Percentiles rank a stretch among this genome's conserved stretches.
These are phyloP conservation scores for Marchantia polymorpha DNA, from an alignment of 225 moss, liverwort and hornwort species.

Conservation along the genomic window DNA sequence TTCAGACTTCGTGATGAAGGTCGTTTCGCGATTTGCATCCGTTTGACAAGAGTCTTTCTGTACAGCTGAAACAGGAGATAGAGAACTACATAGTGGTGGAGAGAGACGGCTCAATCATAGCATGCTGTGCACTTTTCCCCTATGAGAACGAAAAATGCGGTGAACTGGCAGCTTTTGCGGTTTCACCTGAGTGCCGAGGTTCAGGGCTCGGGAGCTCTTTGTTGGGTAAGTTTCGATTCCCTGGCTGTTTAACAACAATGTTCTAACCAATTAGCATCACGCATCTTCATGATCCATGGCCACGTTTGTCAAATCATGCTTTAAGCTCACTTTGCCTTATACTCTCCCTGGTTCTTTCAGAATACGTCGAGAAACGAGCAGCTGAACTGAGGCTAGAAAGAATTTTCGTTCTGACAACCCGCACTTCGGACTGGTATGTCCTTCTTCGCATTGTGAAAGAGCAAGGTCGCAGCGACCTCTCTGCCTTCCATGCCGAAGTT, in stretches of 20 bases:
- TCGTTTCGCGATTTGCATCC: not conserved
- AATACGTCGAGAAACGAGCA: conserved; percentile 72
- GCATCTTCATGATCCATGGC: not conserved
- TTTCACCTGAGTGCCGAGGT: conserved; percentile 89
- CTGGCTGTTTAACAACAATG: not conserved
- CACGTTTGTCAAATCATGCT: not conserved
- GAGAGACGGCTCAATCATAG: conserved; percentile 86
- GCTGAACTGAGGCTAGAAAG: conserved; percentile 55
- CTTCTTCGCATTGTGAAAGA: not conserved
- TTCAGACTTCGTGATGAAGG: not conserved
- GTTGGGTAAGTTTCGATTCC: conserved; percentile 54
- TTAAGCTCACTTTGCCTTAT: not conserved
- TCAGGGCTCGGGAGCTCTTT: conserved; percentile 80
- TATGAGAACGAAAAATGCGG: conserved; percentile 61
- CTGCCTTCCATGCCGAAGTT: too few species aligned
- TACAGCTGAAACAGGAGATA: conserved; percentile 66
- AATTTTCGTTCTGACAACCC: conserved; percentile 83
- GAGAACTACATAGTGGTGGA: conserved; percentile 77
- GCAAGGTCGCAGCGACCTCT: too few species aligned
- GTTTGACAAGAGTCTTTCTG: not conserved
- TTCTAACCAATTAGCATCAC: not conserved
- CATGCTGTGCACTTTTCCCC: conserved; percentile 77
- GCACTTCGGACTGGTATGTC: conserved; percentile 80
- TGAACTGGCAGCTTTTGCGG: conserved; percentile 93
- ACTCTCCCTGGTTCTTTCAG: conserved; percentile 24